Evolutionary conservation across 23 red algal genomes (phyloP).

Genomic region (Cyanidium caldarium): DNA sequence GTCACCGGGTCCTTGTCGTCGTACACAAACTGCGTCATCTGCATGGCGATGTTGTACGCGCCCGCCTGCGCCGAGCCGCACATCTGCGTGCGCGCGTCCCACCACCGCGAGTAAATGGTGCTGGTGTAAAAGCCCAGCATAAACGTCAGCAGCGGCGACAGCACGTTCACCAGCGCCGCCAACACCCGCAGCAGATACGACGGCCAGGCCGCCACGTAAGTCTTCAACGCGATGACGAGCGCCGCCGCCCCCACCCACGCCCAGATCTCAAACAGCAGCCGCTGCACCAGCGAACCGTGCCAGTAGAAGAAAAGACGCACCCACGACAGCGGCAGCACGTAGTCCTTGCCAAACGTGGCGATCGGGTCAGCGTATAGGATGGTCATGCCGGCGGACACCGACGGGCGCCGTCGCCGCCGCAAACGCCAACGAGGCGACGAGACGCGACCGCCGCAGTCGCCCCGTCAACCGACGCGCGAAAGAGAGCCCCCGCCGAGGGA

Average conservation of each 20-base stretch:
- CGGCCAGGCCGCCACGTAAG: background rate
- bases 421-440: too few relatives aligned
- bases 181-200: background rate
- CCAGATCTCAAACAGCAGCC: background rate
- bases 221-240: slow-evolving; percentile 2
- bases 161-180: background rate
- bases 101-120: slow-evolving; percentile 4
- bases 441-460: too few relatives aligned
- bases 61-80: background rate
- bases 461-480: too few relatives aligned
- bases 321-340: background rate
- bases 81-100: background rate
- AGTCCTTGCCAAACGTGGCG: background rate
- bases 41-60: slow-evolving; percentile 7
- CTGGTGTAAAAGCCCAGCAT: slow-evolving; percentile 12
- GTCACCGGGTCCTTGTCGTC: slow-evolving; percentile 2
- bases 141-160: background rate
- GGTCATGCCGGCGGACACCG: too few relatives aligned
- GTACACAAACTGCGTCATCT: slow-evolving; percentile 7
- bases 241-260: background rate
- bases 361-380: background rate
- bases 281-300: slow-evolving; percentile 2
- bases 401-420: too few relatives aligned
- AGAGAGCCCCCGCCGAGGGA: too few relatives aligned
- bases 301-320: slow-evolving; percentile 4